Evolutionary conservation across 805 yeast species (phyloP), one percentile per base, ranked within the genome.

Genomic region (Ogataea philodendri): DNA sequence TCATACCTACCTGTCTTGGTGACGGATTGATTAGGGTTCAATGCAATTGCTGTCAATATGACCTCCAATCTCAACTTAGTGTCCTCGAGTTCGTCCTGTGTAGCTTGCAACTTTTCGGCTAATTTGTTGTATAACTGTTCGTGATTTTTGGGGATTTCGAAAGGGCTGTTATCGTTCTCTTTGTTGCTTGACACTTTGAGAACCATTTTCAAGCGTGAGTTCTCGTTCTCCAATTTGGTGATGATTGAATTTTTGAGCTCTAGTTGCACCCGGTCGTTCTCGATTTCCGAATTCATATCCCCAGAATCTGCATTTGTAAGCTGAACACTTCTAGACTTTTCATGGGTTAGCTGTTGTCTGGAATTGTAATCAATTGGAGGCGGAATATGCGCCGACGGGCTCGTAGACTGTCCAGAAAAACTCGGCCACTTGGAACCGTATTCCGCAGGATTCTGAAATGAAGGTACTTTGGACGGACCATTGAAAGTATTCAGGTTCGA

Each of bases 51-150:
- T 1, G 83, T 72, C 15, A 75, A 47, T 8, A 84, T 48, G 16
- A 83, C 69, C 49, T 85, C 94, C 30, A 85, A 61, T 46, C 82
- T 67, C 10, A 63, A 46, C 44, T 81, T 81, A 1, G 86, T 75
- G 14, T 78, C 83, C 16, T 70, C 68, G 37, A 81, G 63, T 47
- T 84, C 86, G 11, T 62, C 53, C 21, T 60, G 59, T 1, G 60
- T 49, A 9, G 37, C 30, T 26, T 48, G 51, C 19, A 60, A 29
- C 32, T 55, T 56, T 18, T 51, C 56, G 41, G 57, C 44, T 5
- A 60, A 43, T 32, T 45, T 48, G 30, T 44, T 46, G 36, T 59
- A 62, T 24, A 62, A 39, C 22, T 59, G 55, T 42, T 56, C 60
- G 30, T 61, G 60, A 25, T 54, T 60, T 37, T 52, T 52, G 6